A percentile compares a stretch with the other conserved stretches of the same genome.
phyloP scores from a whole-genome alignment of 177 flowering plant genomes.

The Vitis hybrid region DNA sequence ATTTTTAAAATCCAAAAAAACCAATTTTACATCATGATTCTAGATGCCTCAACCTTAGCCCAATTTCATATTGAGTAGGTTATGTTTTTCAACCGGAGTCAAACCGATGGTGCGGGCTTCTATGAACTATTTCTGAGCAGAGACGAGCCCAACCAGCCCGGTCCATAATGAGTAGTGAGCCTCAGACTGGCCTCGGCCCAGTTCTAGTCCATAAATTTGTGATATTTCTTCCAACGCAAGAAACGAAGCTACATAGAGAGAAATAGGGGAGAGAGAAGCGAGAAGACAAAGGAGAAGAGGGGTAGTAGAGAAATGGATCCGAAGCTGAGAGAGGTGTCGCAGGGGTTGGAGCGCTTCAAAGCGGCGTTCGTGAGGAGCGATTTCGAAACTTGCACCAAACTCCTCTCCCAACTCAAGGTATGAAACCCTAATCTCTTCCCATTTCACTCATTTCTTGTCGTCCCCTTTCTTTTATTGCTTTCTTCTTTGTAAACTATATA shows the following conservation, averaged over 20 bases:
- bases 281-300: neutral
- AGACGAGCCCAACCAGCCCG: too few species aligned
- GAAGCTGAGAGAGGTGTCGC: constrained; percentile 56
- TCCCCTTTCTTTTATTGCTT: neutral
- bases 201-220: too few species aligned
- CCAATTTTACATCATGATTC: too few species aligned
- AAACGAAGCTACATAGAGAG: neutral
- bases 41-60: too few species aligned
- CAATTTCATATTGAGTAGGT: too few species aligned
- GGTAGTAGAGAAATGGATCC: constrained; percentile 59
- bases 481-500: neutral
- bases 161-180: too few species aligned
- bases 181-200: too few species aligned
- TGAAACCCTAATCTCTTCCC: constrained; percentile 15
- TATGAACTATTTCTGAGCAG: too few species aligned
- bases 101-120: too few species aligned
- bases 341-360: constrained; percentile 78
- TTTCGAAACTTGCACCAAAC: constrained; percentile 43
- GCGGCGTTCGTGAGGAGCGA: constrained; percentile 70
- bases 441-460: neutral
- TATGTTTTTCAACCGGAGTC: too few species aligned
- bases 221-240: neutral
- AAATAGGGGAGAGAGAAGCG: neutral
- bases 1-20: too few species aligned
- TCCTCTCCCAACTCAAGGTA: constrained; percentile 91